Base-by-base conservation (phyloP, 148 eudicot genomes). In the Vaccinium vitisidaea region DNA sequence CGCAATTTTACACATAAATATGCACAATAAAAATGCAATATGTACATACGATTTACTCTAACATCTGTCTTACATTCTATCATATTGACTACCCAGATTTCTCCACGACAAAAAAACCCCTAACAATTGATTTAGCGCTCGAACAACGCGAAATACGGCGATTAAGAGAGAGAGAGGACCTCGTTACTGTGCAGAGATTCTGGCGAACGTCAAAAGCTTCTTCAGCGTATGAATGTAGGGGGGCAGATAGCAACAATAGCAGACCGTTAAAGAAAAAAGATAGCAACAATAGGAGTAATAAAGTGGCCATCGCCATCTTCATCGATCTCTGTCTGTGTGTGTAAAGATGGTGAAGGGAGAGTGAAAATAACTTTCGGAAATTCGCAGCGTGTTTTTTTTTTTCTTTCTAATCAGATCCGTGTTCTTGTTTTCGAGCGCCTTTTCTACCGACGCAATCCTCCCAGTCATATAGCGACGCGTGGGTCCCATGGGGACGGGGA, bases 101-200 rank as follows among this genome's bases (percentile, higher is more conserved):
- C 70, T 8, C 52, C 13, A 13, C 39, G 9, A 30, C 30, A 8
- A n/a, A 80, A 36, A 36, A 74, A 81, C 25, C 69, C 69, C 59
- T 76, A 77, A 75, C 32, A 65, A 46, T 23, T 32, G 61, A 84
- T 84, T 50, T 10, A 48, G 65, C 48, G 23, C 73, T 30, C 56
- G 36, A 69, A 9, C 50, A 25, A 30, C 5, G 15, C 39, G 36
- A 36, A 2, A 21, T 27, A 58, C 7, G n/a, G n/a, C n/a, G n/a
- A n/a, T n/a, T n/a, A n/a, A 11, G 70, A 30, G 39, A 70, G 39
- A 75, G 56, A 23, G 43, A 83, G 48, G 75, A 93, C 99, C 99
- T 94, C 49, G 99, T 81, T 13, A 91, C 98, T 71, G 99, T 97
- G 54, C 95, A 90, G 43, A 97, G 92, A 89, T 94, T 94, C 30